Base-by-base conservation (phyloP, 2,329 filamentous ascomycete species). In the Aspergillus terreus region DNA sequence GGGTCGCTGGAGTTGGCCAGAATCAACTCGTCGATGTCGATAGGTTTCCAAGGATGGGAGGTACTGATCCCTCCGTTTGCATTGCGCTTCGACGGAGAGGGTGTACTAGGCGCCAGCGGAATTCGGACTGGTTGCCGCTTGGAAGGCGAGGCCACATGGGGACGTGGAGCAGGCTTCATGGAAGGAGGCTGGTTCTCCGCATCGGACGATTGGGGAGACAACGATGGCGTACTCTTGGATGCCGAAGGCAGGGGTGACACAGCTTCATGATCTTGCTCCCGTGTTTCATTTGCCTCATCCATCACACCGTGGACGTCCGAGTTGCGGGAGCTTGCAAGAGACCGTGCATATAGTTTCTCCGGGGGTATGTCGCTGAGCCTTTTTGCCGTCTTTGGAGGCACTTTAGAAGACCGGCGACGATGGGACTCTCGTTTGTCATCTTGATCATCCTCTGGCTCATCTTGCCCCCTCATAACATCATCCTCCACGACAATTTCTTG, bases 121-220 rank as follows among this genome's bases (percentile, higher is more conserved):
- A 76, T 64, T 40, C 70, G 69, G 11, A 63, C 64, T 3, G 63
- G 66, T 15, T 73, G 70, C 11, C 65, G 55, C 38, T 70, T 71
- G 2, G 68, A 63, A 9, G 69, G 64, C 17, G 64, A 70, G 38
- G 61, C 54, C 41, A 64, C 53, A 41, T 67, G 71, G 19, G 70
- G 58, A 52, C 72, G 63, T 56, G 73, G 77, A 47, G 75, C 76
- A 2, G 80, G 81, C 48, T 78, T 82, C 4, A 84, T 84, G 1
- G 86, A 88, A 0, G 88, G 88, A 1, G 87, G 87, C 44, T 82
- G 84, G 59, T 92, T 92, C 68, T 94, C 89, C 0, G 86, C 87
- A 64, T 94, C 86, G 0, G 88, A 92, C 1, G 87, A 86, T 60
- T 90, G 87, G 0, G 85, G 85, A 1, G 87, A 88, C 15, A 81